phyloP scores from a whole-genome alignment of 2,329 filamentous ascomycete species.

The Nemania sp. region DNA sequence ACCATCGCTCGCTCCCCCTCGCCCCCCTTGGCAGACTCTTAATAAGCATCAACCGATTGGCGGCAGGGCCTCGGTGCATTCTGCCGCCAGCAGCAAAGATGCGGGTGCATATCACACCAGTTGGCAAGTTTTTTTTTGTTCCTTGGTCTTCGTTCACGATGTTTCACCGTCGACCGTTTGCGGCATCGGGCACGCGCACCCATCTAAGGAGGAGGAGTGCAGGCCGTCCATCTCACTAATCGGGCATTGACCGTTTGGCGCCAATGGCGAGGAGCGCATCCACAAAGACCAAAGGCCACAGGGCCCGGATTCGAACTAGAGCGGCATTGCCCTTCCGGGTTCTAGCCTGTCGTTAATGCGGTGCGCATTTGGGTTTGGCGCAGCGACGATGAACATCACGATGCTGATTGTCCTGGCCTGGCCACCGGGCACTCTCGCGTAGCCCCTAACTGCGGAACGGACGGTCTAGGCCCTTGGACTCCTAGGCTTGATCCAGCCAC shows the following conservation, averaged over 20 bases:
- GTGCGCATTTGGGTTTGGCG: conserved; percentile 21
- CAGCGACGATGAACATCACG: conserved; percentile 31
- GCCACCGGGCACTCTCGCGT: conserved; percentile 3
- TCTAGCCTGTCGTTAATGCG: conserved; percentile 8
- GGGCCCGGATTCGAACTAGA: conserved; percentile 6
- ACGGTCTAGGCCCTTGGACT: conserved; percentile 8
- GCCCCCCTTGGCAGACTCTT: no score
- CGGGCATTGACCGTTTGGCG: conserved; percentile 15
- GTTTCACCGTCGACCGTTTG: conserved; percentile 1
- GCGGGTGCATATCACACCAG: not conserved
- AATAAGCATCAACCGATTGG: not conserved
- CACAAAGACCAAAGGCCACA: not conserved
- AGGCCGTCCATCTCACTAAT: conserved; percentile 5
- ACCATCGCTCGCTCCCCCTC: not conserved
- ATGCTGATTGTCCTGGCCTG: conserved; percentile 18
- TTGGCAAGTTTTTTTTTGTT: not conserved
- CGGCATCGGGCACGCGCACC: conserved; percentile 10
- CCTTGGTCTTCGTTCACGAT: conserved; percentile 8
- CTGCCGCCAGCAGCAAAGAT: conserved; percentile 3
- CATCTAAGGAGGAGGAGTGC: not conserved
- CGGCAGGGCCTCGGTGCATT: not conserved
- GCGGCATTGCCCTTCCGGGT: conserved; percentile 4
- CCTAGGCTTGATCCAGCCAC: conserved; percentile 7
- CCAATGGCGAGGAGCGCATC: conserved; percentile 10
- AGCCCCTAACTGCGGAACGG: conserved; percentile 1